These are phyloP conservation scores for Parascedosporium putredinis DNA, from an alignment of 2,329 filamentous ascomycete genomes.

Conservation along the genomic window DNA sequence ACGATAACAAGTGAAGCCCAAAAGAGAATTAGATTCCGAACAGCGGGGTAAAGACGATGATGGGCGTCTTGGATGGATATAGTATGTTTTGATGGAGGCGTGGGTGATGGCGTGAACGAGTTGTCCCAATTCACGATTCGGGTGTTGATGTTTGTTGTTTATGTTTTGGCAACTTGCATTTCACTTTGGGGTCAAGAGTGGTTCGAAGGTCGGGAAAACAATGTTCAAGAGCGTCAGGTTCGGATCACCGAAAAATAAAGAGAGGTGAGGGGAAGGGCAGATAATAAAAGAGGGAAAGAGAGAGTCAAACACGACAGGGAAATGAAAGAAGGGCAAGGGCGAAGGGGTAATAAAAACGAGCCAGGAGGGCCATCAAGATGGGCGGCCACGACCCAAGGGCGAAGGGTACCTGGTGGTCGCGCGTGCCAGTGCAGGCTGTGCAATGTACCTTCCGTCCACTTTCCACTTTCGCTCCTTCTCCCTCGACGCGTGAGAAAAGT, in stretches of 20 bases:
- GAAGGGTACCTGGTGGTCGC: too few species aligned
- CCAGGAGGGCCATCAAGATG: neutral
- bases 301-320: neutral
- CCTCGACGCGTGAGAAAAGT: neutral
- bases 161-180: neutral
- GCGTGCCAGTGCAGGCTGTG: too few species aligned
- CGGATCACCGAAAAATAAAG: neutral
- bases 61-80: neutral
- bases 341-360: neutral
- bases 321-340: neutral
- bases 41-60: neutral
- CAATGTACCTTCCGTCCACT: too few species aligned
- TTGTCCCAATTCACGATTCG: neutral
- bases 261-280: neutral
- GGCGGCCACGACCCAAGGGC: too few species aligned
- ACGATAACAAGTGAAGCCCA: too few species aligned
- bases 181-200: neutral
- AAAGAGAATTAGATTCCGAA: neutral
- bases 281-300: neutral
- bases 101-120: neutral
- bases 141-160: neutral
- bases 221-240: neutral
- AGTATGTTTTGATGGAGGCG: neutral
- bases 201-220: neutral
- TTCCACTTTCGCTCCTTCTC: too few species aligned